Conservation (phyloP, 2,329 filamentous ascomycete genomes). For the Trichoderma brevicompactum region DNA sequence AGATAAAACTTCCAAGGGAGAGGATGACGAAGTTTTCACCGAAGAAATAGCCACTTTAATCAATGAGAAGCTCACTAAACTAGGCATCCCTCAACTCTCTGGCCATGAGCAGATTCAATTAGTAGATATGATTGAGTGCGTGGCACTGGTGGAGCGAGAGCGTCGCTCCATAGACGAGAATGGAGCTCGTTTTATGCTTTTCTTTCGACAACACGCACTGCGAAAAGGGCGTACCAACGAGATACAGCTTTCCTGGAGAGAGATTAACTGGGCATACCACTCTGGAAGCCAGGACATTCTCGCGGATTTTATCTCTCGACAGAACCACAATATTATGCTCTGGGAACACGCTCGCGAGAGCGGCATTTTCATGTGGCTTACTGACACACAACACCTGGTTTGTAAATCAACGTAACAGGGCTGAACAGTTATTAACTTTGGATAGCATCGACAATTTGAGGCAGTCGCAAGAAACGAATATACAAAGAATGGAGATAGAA, state of each 20-base stretch:
- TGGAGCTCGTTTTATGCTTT: constrained; percentile 83
- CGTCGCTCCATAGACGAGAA: constrained; percentile 89
- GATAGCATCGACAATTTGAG: constrained; percentile 72
- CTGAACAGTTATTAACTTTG: constrained; percentile 27
- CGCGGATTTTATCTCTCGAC: constrained; percentile 77
- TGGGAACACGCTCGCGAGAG: constrained; percentile 87
- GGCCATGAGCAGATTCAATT: constrained; percentile 85
- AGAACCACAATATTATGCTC: constrained; percentile 77
- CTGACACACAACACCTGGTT: constrained; percentile 76
- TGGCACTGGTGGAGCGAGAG: constrained; percentile 82
- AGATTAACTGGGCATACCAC: constrained; percentile 86
- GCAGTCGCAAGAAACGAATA: constrained; percentile 92
- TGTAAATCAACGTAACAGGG: constrained; percentile 39
- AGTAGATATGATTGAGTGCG: constrained; percentile 82
- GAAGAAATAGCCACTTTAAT: constrained; percentile 72
- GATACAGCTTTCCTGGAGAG: constrained; percentile 72
- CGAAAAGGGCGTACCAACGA: constrained; percentile 67
- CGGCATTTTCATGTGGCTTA: constrained; percentile 94
- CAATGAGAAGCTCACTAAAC: constrained; percentile 74
- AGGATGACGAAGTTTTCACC: constrained; percentile 60
- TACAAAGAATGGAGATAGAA: constrained; percentile 82
- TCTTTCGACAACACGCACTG: constrained; percentile 80
- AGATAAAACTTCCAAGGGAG: neutral
- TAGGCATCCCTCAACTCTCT: constrained; percentile 79
- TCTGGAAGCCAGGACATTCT: constrained; percentile 88